Base-by-base conservation (phyloP, 2,329 filamentous ascomycete species). In the Sclerotinia trifoliorum region DNA sequence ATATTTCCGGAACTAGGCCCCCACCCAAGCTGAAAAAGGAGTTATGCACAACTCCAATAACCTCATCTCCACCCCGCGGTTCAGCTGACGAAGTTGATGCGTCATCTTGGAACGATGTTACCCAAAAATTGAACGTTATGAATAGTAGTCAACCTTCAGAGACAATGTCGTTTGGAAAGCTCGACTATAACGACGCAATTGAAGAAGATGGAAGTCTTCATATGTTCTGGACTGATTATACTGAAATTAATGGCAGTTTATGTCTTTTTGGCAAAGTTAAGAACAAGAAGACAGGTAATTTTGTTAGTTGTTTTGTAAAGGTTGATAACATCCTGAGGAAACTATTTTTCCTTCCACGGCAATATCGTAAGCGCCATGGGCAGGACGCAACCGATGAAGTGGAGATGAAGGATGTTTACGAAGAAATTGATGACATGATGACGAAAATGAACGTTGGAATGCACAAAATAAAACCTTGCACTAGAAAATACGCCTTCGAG, bases 151-250 rank as follows among this genome's bases (percentile, higher is more conserved):
- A 92, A 5, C 82, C 85, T 5, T 78, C 86, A 3, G 90, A 93
- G 72, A 81, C 83, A 46, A 82, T 82, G 35, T 84, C 82, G 11
- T 86, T 92, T 72, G 93, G 93, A 52, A 99, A 98, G 80, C 85
- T 97, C 61, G 88, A 90, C 71, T 85, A 92, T 68, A 87, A 90
- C 71, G 90, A 96, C 79, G 93, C 92, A n/a, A 81, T 96, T n/a
- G 94, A 98, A 78, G 88, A 92, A 71, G 94, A 99, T 76, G 95
- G 94, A 48, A 96, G 91, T 74, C 83, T 99, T 42, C 90, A 90
- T 73, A 93, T 99, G 82, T 99, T 97, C 81, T 99, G 95, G 95
- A 90, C 92, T 10, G 95, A 99, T 79, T 99, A 97, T 76, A 93
- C 90, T 0, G 95, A 99, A 77, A 83, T 97, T 77, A 93, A 94